phyloP scores from a whole-genome alignment of 1,284 basidiomycete genomes.

The Anthracocystis panici-leucophaei region DNA sequence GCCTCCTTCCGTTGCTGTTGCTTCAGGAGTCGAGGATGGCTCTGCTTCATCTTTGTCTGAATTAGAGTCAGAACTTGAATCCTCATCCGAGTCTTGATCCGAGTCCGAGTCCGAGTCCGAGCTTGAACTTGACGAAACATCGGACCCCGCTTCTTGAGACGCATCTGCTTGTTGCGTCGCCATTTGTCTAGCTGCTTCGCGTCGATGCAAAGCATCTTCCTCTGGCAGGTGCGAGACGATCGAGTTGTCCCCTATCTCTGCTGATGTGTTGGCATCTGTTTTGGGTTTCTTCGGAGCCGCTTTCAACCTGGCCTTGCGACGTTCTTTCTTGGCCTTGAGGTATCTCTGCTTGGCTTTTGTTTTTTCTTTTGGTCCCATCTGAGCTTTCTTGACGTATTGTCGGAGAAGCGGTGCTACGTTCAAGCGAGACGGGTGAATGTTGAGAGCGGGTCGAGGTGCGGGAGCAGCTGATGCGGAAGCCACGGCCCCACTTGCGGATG shows the following conservation, averaged over 20 bases:
- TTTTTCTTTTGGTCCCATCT: constrained; percentile 47
- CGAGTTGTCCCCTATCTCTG: constrained; percentile 21
- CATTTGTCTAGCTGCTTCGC: constrained; percentile 16
- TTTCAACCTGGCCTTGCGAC: constrained; percentile 55
- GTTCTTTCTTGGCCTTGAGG: constrained; percentile 64
- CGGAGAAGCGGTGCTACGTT: constrained; percentile 48
- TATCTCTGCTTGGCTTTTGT: constrained; percentile 67
- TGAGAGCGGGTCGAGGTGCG: constrained; percentile 25
- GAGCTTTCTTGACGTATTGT: constrained; percentile 45
- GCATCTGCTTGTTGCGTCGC: neutral
- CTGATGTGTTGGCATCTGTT: constrained; percentile 19
- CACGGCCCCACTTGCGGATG: neutral
- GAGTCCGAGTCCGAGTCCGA: constrained; percentile 11
- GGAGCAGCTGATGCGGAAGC: constrained; percentile 15
- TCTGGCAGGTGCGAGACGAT: constrained; percentile 33
- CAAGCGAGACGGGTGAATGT: constrained; percentile 61
- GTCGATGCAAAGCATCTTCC: constrained; percentile 30
- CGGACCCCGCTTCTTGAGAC: neutral
- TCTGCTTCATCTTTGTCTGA: constrained; percentile 14
- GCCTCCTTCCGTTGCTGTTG: neutral
- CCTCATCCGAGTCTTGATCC: constrained; percentile 18
- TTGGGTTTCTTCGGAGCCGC: constrained; percentile 57
- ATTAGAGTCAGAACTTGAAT: constrained; percentile 9
- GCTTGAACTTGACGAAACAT: constrained; percentile 13
- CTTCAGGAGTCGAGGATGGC: constrained; percentile 6